Percentiles rank a stretch among this genome's conserved stretches.
Evolutionary conservation across 306 rosid species (phyloP).

Genomic region (Carpinus viminea): DNA sequence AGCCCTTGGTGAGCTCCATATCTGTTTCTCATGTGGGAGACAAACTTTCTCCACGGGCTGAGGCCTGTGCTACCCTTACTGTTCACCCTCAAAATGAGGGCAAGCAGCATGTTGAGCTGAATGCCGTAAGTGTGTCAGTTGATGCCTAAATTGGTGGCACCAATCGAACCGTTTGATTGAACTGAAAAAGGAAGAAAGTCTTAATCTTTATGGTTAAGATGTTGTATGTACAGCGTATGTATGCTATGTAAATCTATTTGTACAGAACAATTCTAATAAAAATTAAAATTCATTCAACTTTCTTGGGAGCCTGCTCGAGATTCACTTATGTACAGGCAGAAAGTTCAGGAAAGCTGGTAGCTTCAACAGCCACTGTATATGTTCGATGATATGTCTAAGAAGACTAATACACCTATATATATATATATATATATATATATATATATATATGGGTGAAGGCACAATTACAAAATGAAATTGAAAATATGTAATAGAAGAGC

Average conservation of each 20-base stretch:
- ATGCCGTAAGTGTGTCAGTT: constrained; percentile 68
- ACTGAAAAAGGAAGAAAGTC: neutral
- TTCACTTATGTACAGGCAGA: too few species aligned
- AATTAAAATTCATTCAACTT: neutral
- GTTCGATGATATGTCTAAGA: too few species aligned
- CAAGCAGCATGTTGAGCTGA: constrained; percentile 67
- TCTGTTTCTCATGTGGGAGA: constrained; percentile 52
- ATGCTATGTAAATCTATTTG: neutral
- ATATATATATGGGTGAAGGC: too few species aligned
- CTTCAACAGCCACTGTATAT: too few species aligned
- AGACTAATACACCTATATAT: too few species aligned
- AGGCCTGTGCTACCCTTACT: constrained; percentile 54
- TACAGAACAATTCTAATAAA: neutral
- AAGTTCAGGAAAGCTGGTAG: too few species aligned
- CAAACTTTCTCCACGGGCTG: constrained; percentile 40
- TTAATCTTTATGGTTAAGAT: neutral
- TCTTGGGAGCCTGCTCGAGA: neutral
- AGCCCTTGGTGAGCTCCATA: constrained; percentile 50
- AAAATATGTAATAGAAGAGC: too few species aligned
- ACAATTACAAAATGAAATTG: too few species aligned
- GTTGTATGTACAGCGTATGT: neutral
- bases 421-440: too few species aligned
- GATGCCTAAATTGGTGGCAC: constrained; percentile 43
- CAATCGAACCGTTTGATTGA: neutral
- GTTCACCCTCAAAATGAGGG: constrained; percentile 64